phyloP scores from a whole-genome alignment of 2,329 filamentous ascomycete genomes.

The Fusarium aywerte region DNA sequence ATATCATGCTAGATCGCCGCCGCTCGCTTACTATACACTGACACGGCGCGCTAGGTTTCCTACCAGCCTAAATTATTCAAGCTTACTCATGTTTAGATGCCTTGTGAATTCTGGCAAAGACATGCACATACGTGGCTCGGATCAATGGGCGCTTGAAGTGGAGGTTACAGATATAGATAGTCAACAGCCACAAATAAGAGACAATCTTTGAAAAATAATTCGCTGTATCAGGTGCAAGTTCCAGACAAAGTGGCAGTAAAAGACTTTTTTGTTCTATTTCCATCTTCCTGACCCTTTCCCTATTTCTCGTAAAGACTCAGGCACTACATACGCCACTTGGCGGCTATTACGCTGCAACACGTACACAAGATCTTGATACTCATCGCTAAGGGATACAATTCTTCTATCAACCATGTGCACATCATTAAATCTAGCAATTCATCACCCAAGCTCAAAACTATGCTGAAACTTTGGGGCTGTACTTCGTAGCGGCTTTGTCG shows the following conservation, averaged over 20 bases:
- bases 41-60: not conserved
- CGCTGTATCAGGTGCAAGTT: no score
- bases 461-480: slow-evolving; percentile 81
- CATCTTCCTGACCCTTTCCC: not conserved
- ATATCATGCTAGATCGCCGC: not conserved
- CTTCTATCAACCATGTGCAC: slow-evolving; percentile 46
- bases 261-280: slow-evolving; percentile 19
- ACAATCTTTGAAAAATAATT: not conserved
- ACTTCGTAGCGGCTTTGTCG: slow-evolving; percentile 86
- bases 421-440: slow-evolving; percentile 48
- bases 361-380: slow-evolving; percentile 34
- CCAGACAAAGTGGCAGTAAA: not conserved
- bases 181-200: not conserved
- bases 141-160: not conserved
- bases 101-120: not conserved
- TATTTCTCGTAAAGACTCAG: not conserved
- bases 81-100: not conserved
- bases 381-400: slow-evolving; percentile 38
- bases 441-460: slow-evolving; percentile 38
- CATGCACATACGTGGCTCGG: no score
- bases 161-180: not conserved
- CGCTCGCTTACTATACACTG: not conserved
- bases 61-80: no score
- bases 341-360: slow-evolving; percentile 4
- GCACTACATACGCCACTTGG: not conserved